Evolutionary conservation across 495 filamentous ascomycete genomes (phyloP), one percentile per base, ranked within the genome.

Genomic region (Pseudomonodictys pantanalensis): DNA sequence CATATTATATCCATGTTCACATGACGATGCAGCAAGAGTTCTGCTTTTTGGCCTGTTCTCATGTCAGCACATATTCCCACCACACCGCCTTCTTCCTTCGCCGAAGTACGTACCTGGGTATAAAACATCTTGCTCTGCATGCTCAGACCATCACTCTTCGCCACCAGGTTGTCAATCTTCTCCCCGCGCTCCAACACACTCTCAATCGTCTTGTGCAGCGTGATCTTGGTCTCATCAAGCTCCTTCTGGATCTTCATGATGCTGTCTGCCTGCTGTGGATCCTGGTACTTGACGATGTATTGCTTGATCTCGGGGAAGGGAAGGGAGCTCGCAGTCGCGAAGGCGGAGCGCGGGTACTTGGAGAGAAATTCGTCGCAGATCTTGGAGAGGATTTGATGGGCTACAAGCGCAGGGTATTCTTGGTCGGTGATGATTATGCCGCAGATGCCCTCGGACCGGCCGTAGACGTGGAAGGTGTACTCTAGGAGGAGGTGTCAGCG

Each of bases 111-210:
- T 69, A 89, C 87, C 79, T 82, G 80, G 20, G 80, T 89, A 74
- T 97, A 98, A 73, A 97, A 98, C 87, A 92, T 90, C 81, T 96
- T 97, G 72, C 89, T 93, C 79, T 92, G 87, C 46, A 83, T 79
- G 73, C 89, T 92, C 59, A 96, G 72, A 9, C 87, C 89, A 62
- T 92, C 88, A 68, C 87, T 91, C 83, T 96, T 96, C 54, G 83
- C 82, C 35, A 96, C 90, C 64, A 96, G 73, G 62, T 85, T 86
- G 72, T 95, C 91, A 58, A 96, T 89, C 81, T 95, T 95, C 81
- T 93, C 90, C 28, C 87, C 87, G 33, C 91, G 79, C 76, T 95
- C 88, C 66, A 96, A 74, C 52, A 95, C 89, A 68, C 82, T 85
- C 75, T 93, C 88, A 66, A 95, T 92, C n/a, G 90, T 93, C 83